phyloP scores from a whole-genome alignment of 495 filamentous ascomycete genomes.

The Acidomyces sp. region DNA sequence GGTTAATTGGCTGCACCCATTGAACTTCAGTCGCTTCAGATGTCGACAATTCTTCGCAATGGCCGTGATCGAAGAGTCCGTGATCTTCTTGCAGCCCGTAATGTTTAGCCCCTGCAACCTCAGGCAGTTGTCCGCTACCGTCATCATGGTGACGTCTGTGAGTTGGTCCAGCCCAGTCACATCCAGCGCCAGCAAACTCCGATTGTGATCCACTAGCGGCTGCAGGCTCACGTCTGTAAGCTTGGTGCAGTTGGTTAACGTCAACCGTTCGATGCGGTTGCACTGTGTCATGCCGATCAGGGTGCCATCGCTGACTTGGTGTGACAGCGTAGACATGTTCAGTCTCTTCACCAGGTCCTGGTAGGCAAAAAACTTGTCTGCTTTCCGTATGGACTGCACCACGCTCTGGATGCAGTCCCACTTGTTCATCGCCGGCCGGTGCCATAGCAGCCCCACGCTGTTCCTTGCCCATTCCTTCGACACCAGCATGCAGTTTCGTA shows the following conservation, averaged over 20 bases:
- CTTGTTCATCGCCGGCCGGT: constrained; percentile 75
- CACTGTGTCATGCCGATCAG: constrained; percentile 69
- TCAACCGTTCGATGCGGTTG: constrained; percentile 86
- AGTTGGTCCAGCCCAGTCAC: constrained; percentile 68
- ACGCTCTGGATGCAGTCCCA: constrained; percentile 70
- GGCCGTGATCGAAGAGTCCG: constrained; percentile 70
- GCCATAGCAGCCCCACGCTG: constrained; percentile 87
- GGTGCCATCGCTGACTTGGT: constrained; percentile 76
- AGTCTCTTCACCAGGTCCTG: constrained; percentile 76
- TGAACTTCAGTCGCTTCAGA: constrained; percentile 92
- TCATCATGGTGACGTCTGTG: constrained; percentile 67
- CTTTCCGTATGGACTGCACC: constrained; percentile 55
- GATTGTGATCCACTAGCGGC: constrained; percentile 64
- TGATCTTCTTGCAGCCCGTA: constrained; percentile 69
- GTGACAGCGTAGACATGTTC: constrained; percentile 68
- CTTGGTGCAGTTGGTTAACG: constrained; percentile 76
- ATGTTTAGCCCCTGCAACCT: constrained; percentile 90
- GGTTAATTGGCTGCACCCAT: constrained; percentile 67
- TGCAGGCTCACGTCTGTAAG: constrained; percentile 75
- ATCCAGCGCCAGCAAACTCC: constrained; percentile 77
- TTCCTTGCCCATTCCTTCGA: constrained; percentile 88
- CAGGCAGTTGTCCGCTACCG: constrained; percentile 67
- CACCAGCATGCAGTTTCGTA: constrained; percentile 80
- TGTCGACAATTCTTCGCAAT: constrained; percentile 73
- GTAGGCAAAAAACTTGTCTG: constrained; percentile 68